Percentiles rank a stretch among this genome's conserved stretches.
These are phyloP conservation scores for Penicillium lividum DNA, from an alignment of 495 filamentous ascomycete species.

Conservation along the genomic window DNA sequence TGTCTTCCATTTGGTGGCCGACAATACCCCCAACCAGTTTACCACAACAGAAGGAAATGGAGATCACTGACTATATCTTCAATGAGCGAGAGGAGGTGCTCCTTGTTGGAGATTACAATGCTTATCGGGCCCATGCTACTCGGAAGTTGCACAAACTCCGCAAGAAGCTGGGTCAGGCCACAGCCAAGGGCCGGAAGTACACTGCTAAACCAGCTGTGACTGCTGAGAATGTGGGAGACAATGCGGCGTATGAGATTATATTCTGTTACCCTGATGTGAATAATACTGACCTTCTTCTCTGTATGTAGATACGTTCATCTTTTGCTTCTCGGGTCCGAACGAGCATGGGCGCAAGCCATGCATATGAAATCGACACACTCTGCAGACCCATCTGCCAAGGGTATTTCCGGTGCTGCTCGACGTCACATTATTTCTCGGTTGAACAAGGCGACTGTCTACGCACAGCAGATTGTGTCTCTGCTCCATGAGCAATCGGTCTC, in stretches of 20 bases:
- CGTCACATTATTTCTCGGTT: conserved; percentile 87
- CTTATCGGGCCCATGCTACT: conserved; percentile 77
- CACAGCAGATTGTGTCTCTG: conserved; percentile 64
- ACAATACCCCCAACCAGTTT: conserved; percentile 11
- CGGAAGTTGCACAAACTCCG: conserved; percentile 80
- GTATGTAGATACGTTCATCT: conserved; percentile 70
- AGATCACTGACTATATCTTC: conserved; percentile 83
- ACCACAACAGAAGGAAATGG: conserved; percentile 57
- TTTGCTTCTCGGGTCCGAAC: conserved; percentile 80
- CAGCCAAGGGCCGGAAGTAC: conserved; percentile 83
- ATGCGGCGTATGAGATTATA: conserved; percentile 65
- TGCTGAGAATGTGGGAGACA: conserved; percentile 71
- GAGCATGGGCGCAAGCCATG: conserved; percentile 97
- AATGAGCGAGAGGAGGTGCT: conserved; percentile 76
- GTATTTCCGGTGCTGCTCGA: conserved; percentile 73
- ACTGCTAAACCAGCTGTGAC: conserved; percentile 68
- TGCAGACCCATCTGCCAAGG: conserved; percentile 67
- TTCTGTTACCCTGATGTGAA: not conserved
- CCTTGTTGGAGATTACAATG: conserved; percentile 83
- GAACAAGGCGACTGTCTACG: conserved; percentile 72
- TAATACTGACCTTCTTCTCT: conserved; percentile 18
- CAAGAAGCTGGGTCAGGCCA: conserved; percentile 79
- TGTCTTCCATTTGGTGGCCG: conserved; percentile 14
- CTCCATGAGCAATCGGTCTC: conserved; percentile 59
- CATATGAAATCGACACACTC: conserved; percentile 83